Percentiles rank a stretch among this genome's conserved stretches.
phyloP scores from a whole-genome alignment of 2,329 filamentous ascomycete species.

The Alternaria brassicicola region DNA sequence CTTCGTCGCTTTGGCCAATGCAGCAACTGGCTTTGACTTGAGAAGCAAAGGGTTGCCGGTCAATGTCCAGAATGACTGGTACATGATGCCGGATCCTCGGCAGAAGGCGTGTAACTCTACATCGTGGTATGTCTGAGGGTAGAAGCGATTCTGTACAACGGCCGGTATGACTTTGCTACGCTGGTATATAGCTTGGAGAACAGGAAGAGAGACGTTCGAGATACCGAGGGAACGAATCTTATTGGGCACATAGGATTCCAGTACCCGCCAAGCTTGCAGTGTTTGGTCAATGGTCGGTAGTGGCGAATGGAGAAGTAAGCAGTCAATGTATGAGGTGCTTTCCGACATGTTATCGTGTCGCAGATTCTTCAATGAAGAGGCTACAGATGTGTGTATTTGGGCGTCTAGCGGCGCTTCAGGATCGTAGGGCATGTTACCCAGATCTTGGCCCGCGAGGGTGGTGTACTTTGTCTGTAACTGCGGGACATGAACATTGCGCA shows the following conservation, averaged over 20 bases:
- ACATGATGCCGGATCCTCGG: slow-evolving; percentile 58
- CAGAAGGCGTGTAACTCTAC: slow-evolving; percentile 64
- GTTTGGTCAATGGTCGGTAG: slow-evolving; percentile 60
- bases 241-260: slow-evolving; percentile 70
- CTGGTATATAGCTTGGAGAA: slow-evolving; percentile 61
- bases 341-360: slow-evolving; percentile 40
- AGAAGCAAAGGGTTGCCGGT: slow-evolving; percentile 63
- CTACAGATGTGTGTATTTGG: slow-evolving; percentile 71
- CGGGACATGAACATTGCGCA: background rate
- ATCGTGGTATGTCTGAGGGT: slow-evolving; percentile 65
- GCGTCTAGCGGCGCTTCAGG: slow-evolving; percentile 62
- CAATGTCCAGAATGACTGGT: slow-evolving; percentile 67
- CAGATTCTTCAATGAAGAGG: slow-evolving; percentile 70
- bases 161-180: slow-evolving; percentile 59
- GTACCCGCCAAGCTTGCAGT: slow-evolving; percentile 67
- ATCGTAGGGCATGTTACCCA: slow-evolving; percentile 67
- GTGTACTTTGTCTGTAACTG: slow-evolving; percentile 87
- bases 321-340: slow-evolving; percentile 60
- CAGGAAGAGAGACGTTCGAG: slow-evolving; percentile 70
- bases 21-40: slow-evolving; percentile 54
- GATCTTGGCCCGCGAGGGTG: slow-evolving; percentile 66
- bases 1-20: slow-evolving; percentile 54
- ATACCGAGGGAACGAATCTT: slow-evolving; percentile 72
- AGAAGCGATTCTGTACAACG: slow-evolving; percentile 80
- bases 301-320: slow-evolving; percentile 65